A percentile compares a stretch with the other conserved stretches of the same genome.
phyloP scores from a whole-genome alignment of 441 rosid genomes.

The Eruca vesicaria region DNA sequence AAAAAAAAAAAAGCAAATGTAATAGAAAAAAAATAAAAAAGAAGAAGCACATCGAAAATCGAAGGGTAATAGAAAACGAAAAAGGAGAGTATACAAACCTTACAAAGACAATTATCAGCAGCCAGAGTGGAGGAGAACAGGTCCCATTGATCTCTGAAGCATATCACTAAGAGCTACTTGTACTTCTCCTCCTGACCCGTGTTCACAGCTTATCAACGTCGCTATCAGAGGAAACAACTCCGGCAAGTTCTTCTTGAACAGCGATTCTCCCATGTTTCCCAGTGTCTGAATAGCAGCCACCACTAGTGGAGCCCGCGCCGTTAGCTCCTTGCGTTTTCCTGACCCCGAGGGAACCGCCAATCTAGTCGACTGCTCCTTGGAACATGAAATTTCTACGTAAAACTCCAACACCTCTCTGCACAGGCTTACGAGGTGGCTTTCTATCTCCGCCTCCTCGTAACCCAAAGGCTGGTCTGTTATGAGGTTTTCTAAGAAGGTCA shows the following conservation, averaged over 20 bases:
- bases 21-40: not conserved
- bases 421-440: slow-evolving; percentile 66
- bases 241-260: slow-evolving; percentile 71
- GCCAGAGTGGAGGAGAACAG: slow-evolving; percentile 76
- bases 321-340: slow-evolving; percentile 87
- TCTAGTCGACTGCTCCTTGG: slow-evolving; percentile 39
- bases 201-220: slow-evolving; percentile 87
- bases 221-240: slow-evolving; percentile 79
- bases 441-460: slow-evolving; percentile 65
- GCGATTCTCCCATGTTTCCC: slow-evolving; percentile 71
- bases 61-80: slow-evolving; percentile 5
- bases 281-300: slow-evolving; percentile 87
- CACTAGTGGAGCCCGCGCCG: slow-evolving; percentile 87
- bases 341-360: slow-evolving; percentile 88
- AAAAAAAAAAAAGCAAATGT: not conserved
- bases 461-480: slow-evolving; percentile 62
- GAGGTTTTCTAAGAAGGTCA: slow-evolving; percentile 86
- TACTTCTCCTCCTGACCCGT: slow-evolving; percentile 83
- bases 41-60: slow-evolving; percentile 13
- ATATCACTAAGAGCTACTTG: slow-evolving; percentile 93
- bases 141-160: slow-evolving; percentile 86
- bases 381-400: slow-evolving; percentile 58
- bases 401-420: slow-evolving; percentile 77
- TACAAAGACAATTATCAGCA: slow-evolving; percentile 29
- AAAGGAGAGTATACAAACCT: not conserved